Evolutionary conservation across 768 basidiomycete species (phyloP).

Genomic region (Tylopilus balloui): DNA sequence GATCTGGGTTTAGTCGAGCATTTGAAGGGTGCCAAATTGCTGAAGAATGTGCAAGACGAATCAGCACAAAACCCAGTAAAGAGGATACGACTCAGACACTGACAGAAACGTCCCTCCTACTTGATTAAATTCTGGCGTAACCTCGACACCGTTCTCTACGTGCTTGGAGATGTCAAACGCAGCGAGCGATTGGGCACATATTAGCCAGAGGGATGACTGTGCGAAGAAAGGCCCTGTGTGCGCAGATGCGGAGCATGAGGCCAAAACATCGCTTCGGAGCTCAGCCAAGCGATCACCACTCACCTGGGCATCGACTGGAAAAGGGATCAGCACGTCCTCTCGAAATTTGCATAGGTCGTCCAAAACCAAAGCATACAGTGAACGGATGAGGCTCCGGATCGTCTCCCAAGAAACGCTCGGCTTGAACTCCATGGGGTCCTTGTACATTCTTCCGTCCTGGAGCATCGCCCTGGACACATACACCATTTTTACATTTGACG

Average conservation of each 20-base stretch:
- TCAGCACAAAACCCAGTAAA: background rate
- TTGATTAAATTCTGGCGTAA: constrained; percentile 41
- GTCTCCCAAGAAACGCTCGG: constrained; percentile 22
- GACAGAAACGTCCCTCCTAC: constrained; percentile 11
- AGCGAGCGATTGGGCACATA: constrained; percentile 35
- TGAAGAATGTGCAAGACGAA: background rate
- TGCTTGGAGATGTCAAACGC: constrained; percentile 41
- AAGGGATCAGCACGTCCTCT: background rate
- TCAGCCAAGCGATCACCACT: background rate
- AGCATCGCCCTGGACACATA: constrained; percentile 14
- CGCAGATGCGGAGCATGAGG: background rate
- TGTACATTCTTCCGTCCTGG: constrained; percentile 17
- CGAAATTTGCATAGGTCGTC: background rate
- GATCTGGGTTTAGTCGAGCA: constrained; percentile 11
- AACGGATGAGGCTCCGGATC: constrained; percentile 12
- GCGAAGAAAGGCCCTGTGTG: constrained; percentile 26
- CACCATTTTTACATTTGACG: too few species aligned
- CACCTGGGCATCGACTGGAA: constrained; percentile 14
- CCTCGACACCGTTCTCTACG: constrained; percentile 37
- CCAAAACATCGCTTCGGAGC: too few species aligned
- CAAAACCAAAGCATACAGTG: constrained; percentile 16
- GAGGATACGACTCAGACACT: background rate
- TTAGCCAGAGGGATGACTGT: constrained; percentile 23
- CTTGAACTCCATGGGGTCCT: constrained; percentile 15
- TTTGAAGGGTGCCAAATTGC: constrained; percentile 10